These are phyloP conservation scores for Domatiomyces catenatus DNA, from an alignment of 2,329 filamentous ascomycete genomes.

Conservation along the genomic window DNA sequence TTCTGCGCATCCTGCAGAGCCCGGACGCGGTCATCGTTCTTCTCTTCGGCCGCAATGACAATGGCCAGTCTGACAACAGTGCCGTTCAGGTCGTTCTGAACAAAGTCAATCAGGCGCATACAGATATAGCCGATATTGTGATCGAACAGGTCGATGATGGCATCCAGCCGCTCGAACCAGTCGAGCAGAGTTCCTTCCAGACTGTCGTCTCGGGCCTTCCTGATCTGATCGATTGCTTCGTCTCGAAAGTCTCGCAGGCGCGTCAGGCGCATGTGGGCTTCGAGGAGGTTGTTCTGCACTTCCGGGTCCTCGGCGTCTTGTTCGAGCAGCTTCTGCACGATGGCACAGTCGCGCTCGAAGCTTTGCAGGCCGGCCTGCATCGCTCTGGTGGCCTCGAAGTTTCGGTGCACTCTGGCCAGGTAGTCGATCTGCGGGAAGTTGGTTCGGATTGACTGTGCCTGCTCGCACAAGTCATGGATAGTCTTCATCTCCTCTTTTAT, in stretches of 20 bases:
- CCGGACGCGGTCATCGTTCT: conserved; percentile 80
- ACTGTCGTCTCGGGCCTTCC: conserved; percentile 54
- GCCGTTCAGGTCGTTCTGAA: conserved; percentile 73
- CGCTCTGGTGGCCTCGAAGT: conserved; percentile 83
- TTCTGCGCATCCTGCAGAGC: conserved; percentile 88
- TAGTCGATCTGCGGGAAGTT: conserved; percentile 79
- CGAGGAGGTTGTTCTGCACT: conserved; percentile 80
- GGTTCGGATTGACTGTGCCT: conserved; percentile 92
- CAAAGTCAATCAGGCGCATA: conserved; percentile 73
- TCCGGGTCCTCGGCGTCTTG: conserved; percentile 75
- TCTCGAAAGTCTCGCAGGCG: conserved; percentile 86
- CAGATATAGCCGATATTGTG: conserved; percentile 82
- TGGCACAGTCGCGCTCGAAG: conserved; percentile 62
- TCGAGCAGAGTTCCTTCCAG: conserved; percentile 73
- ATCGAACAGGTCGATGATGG: conserved; percentile 86
- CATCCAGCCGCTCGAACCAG: conserved; percentile 75
- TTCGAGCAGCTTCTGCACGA: conserved; percentile 61
- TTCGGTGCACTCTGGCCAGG: conserved; percentile 50
- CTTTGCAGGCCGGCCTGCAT: conserved; percentile 85
- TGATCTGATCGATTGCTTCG: conserved; percentile 92
- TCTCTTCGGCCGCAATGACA: conserved; percentile 89
- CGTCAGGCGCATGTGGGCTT: conserved; percentile 82
- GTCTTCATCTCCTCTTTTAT: conserved; percentile 99
- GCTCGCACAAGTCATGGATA: conserved; percentile 92
- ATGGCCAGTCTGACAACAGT: conserved; percentile 83